A percentile compares a stretch with the other conserved stretches of the same genome.
These are phyloP conservation scores for Discostella pseudostelligera DNA, from an alignment of 108 stramenopile genomes.

Conservation along the genomic window DNA sequence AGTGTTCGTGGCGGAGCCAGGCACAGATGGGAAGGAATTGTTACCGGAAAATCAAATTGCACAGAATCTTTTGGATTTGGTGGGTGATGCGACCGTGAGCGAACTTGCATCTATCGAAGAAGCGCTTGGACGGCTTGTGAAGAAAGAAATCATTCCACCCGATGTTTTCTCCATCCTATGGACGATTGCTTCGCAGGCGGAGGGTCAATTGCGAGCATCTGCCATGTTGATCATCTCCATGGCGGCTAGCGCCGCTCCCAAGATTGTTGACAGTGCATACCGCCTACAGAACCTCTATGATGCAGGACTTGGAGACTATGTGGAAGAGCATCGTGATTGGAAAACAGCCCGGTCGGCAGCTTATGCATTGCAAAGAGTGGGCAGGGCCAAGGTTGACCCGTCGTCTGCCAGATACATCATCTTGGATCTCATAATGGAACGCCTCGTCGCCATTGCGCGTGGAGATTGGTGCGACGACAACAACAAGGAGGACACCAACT, in stretches of 20 bases:
- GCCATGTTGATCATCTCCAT: conserved; percentile 87
- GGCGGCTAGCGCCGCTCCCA: conserved; percentile 85
- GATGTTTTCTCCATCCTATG: conserved; percentile 84
- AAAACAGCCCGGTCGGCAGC: conserved; percentile 75
- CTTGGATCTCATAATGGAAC: conserved; percentile 73
- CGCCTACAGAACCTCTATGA: conserved; percentile 77
- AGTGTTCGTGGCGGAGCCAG: conserved; percentile 86
- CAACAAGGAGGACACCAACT: conserved; percentile 60
- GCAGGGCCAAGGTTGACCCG: conserved; percentile 59
- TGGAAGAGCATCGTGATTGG: conserved; percentile 79
- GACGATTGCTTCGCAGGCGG: conserved; percentile 66
- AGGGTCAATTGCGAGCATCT: conserved; percentile 59
- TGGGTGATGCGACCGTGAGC: conserved; percentile 72
- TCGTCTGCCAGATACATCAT: conserved; percentile 76
- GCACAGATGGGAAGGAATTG: conserved; percentile 72
- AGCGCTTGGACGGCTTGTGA: conserved; percentile 78
- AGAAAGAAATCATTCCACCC: conserved; percentile 72
- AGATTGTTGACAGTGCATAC: conserved; percentile 83
- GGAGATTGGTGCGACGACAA: conserved; percentile 87
- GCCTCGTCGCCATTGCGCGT: conserved; percentile 69
- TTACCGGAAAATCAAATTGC: conserved; percentile 80
- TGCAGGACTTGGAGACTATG: conserved; percentile 78
- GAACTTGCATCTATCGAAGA: conserved; percentile 95
- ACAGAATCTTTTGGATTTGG: conserved; percentile 82
- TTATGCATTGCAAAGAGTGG: conserved; percentile 71